These are phyloP conservation scores for Phytopythium ostracodes DNA, from an alignment of 352 stramenopile genomes.

Conservation along the genomic window DNA sequence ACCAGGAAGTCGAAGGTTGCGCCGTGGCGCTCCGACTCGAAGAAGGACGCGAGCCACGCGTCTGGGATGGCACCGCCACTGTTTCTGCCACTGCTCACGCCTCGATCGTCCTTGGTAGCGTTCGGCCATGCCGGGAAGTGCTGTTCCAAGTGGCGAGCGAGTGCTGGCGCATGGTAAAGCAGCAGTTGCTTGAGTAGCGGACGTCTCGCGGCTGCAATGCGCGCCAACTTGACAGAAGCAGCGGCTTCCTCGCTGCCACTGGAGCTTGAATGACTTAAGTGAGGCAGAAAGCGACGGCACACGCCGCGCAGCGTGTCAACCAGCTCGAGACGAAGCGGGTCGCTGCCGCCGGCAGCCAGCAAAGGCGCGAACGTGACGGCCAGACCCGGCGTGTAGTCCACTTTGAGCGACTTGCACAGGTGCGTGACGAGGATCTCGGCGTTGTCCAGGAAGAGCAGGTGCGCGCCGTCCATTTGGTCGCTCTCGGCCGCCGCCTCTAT, in stretches of 20 bases:
- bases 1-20: constrained; percentile 52
- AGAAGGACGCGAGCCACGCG: constrained; percentile 74
- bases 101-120: constrained; percentile 14
- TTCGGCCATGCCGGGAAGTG: constrained; percentile 68
- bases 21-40: constrained; percentile 44
- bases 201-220: constrained; percentile 32
- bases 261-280: constrained; percentile 30
- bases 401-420: constrained; percentile 53
- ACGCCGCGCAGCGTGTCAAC: constrained; percentile 42
- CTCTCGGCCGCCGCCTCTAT: constrained; percentile 26
- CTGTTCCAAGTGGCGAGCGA: constrained; percentile 76
- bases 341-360: constrained; percentile 52
- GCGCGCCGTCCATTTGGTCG: constrained; percentile 41
- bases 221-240: constrained; percentile 3
- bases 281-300: constrained; percentile 46
- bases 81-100: background rate
- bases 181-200: constrained; percentile 63
- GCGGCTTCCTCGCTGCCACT: background rate
- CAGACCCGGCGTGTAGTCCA: constrained; percentile 53
- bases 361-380: constrained; percentile 52
- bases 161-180: constrained; percentile 62
- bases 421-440: constrained; percentile 68
- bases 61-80: constrained; percentile 39
- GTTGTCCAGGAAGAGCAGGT: constrained; percentile 72
- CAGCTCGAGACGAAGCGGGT: constrained; percentile 63